Conservation (phyloP, 257 asterid genomes). For the Prunella vulgaris region DNA sequence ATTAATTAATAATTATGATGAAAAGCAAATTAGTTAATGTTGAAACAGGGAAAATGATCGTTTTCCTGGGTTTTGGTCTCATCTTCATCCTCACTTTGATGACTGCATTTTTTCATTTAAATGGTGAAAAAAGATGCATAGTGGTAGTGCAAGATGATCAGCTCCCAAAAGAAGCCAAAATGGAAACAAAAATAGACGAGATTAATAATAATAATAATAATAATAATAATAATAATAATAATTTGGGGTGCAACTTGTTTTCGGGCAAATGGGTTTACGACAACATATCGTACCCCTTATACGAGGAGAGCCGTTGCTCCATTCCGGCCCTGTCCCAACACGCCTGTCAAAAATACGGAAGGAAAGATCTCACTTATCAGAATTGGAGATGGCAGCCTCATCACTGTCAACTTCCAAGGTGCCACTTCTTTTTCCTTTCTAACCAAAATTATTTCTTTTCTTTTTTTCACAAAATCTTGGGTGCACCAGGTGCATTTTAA, state of each 20-base stretch:
- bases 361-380: conserved; percentile 51
- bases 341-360: conserved; percentile 57
- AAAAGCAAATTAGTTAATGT: background rate
- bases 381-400: conserved; percentile 81
- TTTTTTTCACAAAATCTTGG: no score
- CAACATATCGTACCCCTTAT: conserved; percentile 42
- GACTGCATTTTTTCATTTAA: conserved; percentile 6
- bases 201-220: no score
- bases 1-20: background rate
- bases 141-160: background rate
- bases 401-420: conserved; percentile 71
- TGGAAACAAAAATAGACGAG: background rate
- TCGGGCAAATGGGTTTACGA: conserved; percentile 67
- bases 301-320: conserved; percentile 49
- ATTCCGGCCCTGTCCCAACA: conserved; percentile 36
- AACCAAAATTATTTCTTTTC: background rate
- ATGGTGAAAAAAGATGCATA: background rate
- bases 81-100: background rate
- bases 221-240: no score
- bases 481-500: no score
- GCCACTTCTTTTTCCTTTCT: background rate
- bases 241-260: conserved; percentile 26
- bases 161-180: background rate
- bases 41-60: conserved; percentile 10
- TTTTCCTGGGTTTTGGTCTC: conserved; percentile 11